A percentile compares a stretch with the other conserved stretches of the same genome.
Evolutionary conservation across 2,329 filamentous ascomycete genomes (phyloP).

Genomic region (Penicillium occitanis): DNA sequence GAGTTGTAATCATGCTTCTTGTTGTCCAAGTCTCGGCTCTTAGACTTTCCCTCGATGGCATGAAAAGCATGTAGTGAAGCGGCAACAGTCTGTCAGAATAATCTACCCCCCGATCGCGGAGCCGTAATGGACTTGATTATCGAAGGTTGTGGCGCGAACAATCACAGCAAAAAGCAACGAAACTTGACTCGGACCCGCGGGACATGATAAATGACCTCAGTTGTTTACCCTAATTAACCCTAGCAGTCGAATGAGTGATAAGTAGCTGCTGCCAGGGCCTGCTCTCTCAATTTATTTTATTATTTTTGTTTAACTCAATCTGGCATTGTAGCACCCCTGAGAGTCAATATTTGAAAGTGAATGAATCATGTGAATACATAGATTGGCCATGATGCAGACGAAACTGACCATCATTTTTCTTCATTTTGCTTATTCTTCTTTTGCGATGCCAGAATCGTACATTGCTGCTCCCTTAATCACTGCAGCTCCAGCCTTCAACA

Average conservation of each 20-base stretch:
- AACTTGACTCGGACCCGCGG: constrained; percentile 1
- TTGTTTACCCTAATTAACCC: neutral
- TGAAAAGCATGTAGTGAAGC: neutral
- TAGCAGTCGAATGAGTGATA: neutral
- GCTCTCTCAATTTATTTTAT: neutral
- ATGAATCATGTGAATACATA: neutral
- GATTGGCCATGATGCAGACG: neutral
- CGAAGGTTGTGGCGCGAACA: neutral
- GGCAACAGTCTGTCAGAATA: neutral
- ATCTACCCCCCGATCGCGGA: neutral
- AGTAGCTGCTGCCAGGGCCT: neutral
- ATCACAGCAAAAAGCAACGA: neutral
- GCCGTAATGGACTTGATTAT: neutral
- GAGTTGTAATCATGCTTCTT: neutral
- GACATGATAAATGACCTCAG: neutral
- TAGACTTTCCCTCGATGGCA: neutral
- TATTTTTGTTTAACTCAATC: neutral
- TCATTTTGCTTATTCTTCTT: neutral
- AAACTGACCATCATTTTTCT: neutral
- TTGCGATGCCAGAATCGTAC: neutral
- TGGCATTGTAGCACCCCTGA: neutral
- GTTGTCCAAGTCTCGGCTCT: neutral
- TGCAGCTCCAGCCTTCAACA: neutral
- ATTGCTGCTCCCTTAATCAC: constrained; percentile 5
- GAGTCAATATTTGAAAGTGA: neutral